Evolutionary conservation across 352 stramenopile species (phyloP).

Genomic region (Plasmopara viticola): DNA sequence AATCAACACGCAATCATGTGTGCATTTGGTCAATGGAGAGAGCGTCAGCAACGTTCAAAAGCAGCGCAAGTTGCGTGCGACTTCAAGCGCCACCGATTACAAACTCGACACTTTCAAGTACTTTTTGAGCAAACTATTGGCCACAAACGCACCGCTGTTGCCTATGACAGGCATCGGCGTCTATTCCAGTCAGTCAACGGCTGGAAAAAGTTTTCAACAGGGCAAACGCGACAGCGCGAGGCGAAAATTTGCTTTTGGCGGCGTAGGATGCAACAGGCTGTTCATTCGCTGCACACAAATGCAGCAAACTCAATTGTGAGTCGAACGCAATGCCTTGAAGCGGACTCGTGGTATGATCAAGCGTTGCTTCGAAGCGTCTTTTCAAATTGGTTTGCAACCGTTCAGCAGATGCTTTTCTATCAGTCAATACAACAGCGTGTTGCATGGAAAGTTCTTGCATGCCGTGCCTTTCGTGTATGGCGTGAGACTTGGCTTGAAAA

Average conservation of each 20-base stretch:
- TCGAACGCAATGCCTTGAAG: constrained; percentile 14
- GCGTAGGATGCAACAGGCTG: constrained; percentile 11
- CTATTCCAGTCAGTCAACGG: constrained; percentile 3
- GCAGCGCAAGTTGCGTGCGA: constrained; percentile 1
- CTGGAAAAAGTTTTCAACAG: constrained; percentile 8
- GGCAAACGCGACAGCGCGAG: constrained; percentile 5
- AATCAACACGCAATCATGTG: constrained; percentile 2
- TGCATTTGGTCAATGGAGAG: constrained; percentile 14
- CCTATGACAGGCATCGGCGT: constrained; percentile 5
- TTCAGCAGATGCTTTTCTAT: not conserved
- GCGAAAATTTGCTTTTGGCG: constrained; percentile 13
- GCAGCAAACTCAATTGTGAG: constrained; percentile 3
- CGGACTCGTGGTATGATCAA: constrained; percentile 18
- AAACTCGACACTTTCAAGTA: constrained; percentile 1
- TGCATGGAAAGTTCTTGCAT: constrained; percentile 10
- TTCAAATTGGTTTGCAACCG: not conserved
- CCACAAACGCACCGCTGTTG: constrained; percentile 3
- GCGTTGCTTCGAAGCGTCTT: constrained; percentile 10
- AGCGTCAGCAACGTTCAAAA: constrained; percentile 4
- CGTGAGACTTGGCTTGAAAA: constrained; percentile 7
- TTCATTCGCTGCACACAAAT: constrained; percentile 4
- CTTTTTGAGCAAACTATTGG: constrained; percentile 11
- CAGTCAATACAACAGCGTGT: constrained; percentile 2
- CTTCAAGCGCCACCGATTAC: constrained; percentile 8
- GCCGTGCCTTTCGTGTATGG: constrained; percentile 15